Base-by-base conservation (phyloP, 148 eudicot genomes). In the Rhododendron vialii region DNA sequence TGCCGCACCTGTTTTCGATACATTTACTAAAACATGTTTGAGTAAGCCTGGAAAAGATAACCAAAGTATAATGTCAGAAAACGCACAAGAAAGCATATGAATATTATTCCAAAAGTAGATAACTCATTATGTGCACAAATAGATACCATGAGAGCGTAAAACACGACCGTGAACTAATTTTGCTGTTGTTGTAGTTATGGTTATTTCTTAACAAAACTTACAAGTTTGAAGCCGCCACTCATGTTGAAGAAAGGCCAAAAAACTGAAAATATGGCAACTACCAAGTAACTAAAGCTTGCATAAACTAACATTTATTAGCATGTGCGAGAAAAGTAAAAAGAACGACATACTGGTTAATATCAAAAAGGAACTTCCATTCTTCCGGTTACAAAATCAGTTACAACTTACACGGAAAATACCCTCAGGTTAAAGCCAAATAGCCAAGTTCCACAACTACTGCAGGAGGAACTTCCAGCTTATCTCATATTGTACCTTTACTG, bases 1-100 rank as follows among this genome's bases (percentile, higher is more conserved):
- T 1, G 9, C 18, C 80, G 57, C 88, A 94, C 98, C 90, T 94
- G 80, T 91, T 92, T 47, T 95, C 98, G 33, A 93, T 84, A 67
- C 99, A 96, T 85, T 96, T 96, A 81, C 83, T 89, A 80, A 93
- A 96, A 89, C 99, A 96, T 47, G 97, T 87, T 38, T 92, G 90
- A 38, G 99, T 95, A 82, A 96, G 96, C 96, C 99, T 96, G 94
- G 6, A 87, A 50, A 78, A 84, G 55, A 91, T 76, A 48, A 57
- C 47, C 41, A 81, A 18, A 47, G 63, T 1, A 15, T 17, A 28
- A 8, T 36, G 75, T 28, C 15, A 85, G 86, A 50, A 84, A 55
- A 30, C 24, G 47, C 65, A 67, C 36, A 53, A 43, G 47, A 13
- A 7, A 43, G 47, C 75, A 41, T 69, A 67, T 41, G 71, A 36